These are phyloP conservation scores for Heliocybe sulcata DNA, from an alignment of 1,284 basidiomycete genomes.

Conservation along the genomic window DNA sequence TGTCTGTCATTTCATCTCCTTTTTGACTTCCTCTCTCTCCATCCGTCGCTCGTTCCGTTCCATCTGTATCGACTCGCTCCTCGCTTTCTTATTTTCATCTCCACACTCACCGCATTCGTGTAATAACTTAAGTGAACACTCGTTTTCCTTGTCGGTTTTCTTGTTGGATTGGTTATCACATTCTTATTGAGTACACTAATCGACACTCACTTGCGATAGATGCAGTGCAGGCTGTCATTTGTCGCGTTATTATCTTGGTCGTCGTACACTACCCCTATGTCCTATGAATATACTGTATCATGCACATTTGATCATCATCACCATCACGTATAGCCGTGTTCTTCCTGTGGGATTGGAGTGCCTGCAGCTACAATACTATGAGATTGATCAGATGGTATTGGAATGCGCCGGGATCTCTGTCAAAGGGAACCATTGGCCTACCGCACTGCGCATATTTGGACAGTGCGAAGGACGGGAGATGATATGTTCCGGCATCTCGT, in stretches of 20 bases:
- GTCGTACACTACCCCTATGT: background rate
- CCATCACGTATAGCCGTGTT: background rate
- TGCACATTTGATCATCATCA: background rate
- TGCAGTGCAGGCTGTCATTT: background rate
- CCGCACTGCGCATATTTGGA: too few relatives aligned
- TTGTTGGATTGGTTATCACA: background rate
- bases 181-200: background rate
- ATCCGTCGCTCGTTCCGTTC: background rate
- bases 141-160: background rate
- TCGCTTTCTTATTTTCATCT: background rate
- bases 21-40: background rate
- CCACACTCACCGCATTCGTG: background rate
- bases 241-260: background rate
- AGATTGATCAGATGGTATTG: too few relatives aligned
- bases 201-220: background rate
- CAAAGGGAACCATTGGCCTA: too few relatives aligned
- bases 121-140: background rate
- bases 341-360: too few relatives aligned
- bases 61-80: background rate
- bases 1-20: background rate
- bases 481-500: too few relatives aligned
- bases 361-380: too few relatives aligned
- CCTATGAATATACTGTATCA: background rate
- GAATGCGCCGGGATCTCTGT: too few relatives aligned
- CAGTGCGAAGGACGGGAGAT: too few relatives aligned